Evolutionary conservation across 306 rosid genomes (phyloP).

Genomic region (Quercus rubra): DNA sequence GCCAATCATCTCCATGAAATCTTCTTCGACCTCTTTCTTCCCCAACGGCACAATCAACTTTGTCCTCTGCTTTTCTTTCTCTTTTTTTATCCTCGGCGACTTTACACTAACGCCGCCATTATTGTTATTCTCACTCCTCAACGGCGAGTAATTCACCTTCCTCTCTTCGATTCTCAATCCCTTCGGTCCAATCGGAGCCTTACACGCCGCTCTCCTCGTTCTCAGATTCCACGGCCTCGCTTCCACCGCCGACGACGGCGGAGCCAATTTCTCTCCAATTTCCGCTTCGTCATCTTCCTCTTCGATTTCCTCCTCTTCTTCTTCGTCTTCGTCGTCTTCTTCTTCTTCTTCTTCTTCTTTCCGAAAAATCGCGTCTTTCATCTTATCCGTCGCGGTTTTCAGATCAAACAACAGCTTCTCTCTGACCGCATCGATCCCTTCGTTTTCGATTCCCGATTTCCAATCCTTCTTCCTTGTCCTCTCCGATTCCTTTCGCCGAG

Average conservation of each 20-base stretch:
- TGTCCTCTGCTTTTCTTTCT: conserved; percentile 31
- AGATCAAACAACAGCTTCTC: conserved; percentile 84
- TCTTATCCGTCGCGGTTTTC: conserved; percentile 60
- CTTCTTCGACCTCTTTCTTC: conserved; percentile 73
- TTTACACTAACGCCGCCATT: conserved; percentile 25
- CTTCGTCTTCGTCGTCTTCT: background rate
- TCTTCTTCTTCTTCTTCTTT: conserved; percentile 32
- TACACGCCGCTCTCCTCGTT: conserved; percentile 51
- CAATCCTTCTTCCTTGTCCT: conserved; percentile 20
- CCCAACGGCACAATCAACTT: conserved; percentile 47
- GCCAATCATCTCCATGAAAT: conserved; percentile 57
- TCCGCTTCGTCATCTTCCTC: conserved; percentile 14
- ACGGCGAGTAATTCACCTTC: conserved; percentile 44
- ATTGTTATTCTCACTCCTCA: conserved; percentile 33
- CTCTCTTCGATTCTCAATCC: conserved; percentile 55
- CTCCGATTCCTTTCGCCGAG: conserved; percentile 30
- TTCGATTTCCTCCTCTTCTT: conserved; percentile 3
- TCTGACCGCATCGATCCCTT: conserved; percentile 80
- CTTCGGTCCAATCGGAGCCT: conserved; percentile 44
- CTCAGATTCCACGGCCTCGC: conserved; percentile 76
- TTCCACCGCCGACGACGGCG: conserved; percentile 12
- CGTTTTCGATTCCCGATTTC: conserved; percentile 32
- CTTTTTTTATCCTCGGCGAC: conserved; percentile 44
- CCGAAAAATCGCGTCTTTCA: conserved; percentile 61
- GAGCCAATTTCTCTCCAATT: background rate